Evolutionary conservation across 2,329 filamentous ascomycete genomes (phyloP), one percentile per base, ranked within the genome.

Genomic region (Hymenoscyphus linearis): DNA sequence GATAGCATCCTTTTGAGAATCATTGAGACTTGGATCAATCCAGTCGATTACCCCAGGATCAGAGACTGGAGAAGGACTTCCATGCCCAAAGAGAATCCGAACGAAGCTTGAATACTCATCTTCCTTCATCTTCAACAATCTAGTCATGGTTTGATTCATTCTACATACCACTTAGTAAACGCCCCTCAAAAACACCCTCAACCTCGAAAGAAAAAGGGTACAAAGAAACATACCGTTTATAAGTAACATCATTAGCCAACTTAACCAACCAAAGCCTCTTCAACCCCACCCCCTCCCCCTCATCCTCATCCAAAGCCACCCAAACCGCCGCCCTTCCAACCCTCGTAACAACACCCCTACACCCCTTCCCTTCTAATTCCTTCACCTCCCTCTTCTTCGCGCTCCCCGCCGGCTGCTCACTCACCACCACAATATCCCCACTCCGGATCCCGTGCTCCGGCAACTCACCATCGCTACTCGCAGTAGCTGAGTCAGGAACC

Each of bases 391-490:
- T 91, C 67, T 72, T 73, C 65, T 65, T 69, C 55, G 70, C 71
- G 60, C 80, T 83, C 6, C 89, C 89, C 12, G 85, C 82, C 0
- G 88, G 86, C 79, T 93, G 89, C 74, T 91, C 89, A 53, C 86
- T 82, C 40, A 93, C 82, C 1, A 88, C 79, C 25, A 93, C 89
- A 62, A 95, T 90, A 73, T 95, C 91, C 1, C 91, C 91, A 0
- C 85, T 82, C 2, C 90, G 81, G 57, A 95, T 77, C 27, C 89
- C 89, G 77, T 93, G 90, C 72, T 91, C 87, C 1, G 87, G 86
- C 22, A 93, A 77, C 64, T 85, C 84, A 0, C 78, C 69, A 34
- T 59, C 61, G 76, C 63, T 55, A 25, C 60, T 62, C 4, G 76
- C 74, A 3, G 83, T 80, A 0, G 91, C 89, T n/a, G 84, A 76